These are phyloP conservation scores for Phytomonas serpens DNA, from an alignment of 208 protist species.

Conservation along the genomic window DNA sequence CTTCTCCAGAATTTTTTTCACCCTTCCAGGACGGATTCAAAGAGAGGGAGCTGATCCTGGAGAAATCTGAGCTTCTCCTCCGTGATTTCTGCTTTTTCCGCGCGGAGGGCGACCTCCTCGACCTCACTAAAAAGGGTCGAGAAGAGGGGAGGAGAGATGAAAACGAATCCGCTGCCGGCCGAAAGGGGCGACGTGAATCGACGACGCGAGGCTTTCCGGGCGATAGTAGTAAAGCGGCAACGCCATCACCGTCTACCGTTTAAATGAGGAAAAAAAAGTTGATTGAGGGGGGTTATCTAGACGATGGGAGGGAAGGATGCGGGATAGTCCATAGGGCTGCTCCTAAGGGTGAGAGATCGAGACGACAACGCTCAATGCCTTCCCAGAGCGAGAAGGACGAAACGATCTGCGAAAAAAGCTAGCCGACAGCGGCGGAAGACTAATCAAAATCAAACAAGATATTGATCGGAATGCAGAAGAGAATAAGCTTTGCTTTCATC, in stretches of 20 bases:
- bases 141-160: too few species aligned
- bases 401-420: conserved; percentile 1
- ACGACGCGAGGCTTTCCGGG: conserved; percentile 31
- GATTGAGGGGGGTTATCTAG: neutral
- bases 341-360: neutral
- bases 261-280: conserved; percentile 5
- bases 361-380: neutral
- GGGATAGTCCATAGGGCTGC: neutral
- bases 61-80: too few species aligned
- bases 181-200: conserved; percentile 34
- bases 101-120: too few species aligned
- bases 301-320: neutral
- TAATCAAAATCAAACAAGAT: neutral
- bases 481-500: neutral
- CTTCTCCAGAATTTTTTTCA: too few species aligned
- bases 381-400: neutral
- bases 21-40: too few species aligned
- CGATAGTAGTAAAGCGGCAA: conserved; percentile 61
- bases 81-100: too few species aligned
- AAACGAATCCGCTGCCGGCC: too few species aligned
- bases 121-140: too few species aligned
- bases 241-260: conserved; percentile 29
- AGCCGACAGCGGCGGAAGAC: neutral
- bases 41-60: too few species aligned
- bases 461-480: neutral